A percentile compares a stretch with the other conserved stretches of the same genome.
These are phyloP conservation scores for Verticillium nonalfalfae DNA, from an alignment of 2,329 filamentous ascomycete genomes.

Conservation along the genomic window DNA sequence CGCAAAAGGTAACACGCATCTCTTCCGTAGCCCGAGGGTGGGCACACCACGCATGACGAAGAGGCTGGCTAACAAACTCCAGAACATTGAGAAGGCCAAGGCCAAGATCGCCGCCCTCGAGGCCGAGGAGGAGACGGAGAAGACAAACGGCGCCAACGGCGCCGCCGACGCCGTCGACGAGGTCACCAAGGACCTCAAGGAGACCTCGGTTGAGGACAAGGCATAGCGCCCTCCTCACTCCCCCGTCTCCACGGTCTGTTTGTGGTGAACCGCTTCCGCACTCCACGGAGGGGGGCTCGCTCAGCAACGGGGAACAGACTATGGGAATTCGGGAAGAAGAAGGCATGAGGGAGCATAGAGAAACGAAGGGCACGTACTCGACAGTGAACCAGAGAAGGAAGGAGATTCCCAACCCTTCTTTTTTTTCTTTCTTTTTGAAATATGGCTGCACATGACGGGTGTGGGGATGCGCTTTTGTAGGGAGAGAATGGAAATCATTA, in stretches of 20 bases:
- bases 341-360: too few relatives aligned
- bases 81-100: constrained; percentile 97
- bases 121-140: constrained; percentile 49
- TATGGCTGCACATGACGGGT: too few relatives aligned
- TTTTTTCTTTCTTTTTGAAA: too few relatives aligned
- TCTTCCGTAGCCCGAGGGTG: background rate
- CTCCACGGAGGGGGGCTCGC: too few relatives aligned
- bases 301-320: too few relatives aligned
- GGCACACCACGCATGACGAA: too few relatives aligned
- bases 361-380: too few relatives aligned
- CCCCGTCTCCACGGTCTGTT: background rate
- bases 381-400: too few relatives aligned
- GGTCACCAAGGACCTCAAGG: constrained; percentile 43
- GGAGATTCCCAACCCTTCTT: too few relatives aligned
- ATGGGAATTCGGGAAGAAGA: too few relatives aligned
- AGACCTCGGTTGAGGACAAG: constrained; percentile 46
- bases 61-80: background rate
- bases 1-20: constrained; percentile 71
- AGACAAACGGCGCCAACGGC: constrained; percentile 33
- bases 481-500: too few relatives aligned
- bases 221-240: constrained; percentile 23
- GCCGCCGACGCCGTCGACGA: constrained; percentile 46
- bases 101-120: constrained; percentile 91
- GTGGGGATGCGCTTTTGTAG: too few relatives aligned
- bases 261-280: background rate